Evolutionary conservation across 305 asterid species (phyloP), one percentile per base, ranked within the genome.

Genomic region (Withania somnifera): DNA sequence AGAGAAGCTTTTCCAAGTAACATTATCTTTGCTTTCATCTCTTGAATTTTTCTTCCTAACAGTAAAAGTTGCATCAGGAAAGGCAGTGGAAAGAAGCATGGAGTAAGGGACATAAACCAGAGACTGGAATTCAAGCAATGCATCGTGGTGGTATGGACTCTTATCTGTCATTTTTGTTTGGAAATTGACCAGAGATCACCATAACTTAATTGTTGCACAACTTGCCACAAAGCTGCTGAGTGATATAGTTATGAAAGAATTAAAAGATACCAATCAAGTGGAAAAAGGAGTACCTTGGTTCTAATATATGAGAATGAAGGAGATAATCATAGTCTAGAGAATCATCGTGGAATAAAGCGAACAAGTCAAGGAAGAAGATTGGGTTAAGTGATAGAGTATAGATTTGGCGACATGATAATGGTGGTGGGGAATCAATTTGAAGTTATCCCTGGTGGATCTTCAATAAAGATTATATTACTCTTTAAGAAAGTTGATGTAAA

Each of bases 41-140:
- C 42, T 47, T 26, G 24, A 47, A 11, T 15, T 73, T 15, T 7
- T 26, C 60, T 47, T 73, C 26, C 79, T 73, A 47, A 73, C 3
- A 26, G 79, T 73, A 47, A 47, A 47, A 7, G 5, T 73, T 71
- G 20, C 79, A 73, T 73, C 79, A 73, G 79, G 60, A 45, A 47
- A 73, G 40, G 24, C 79, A 73, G 15, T 73, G 79, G 79, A 73
- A 73, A 73, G 79, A 73, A 20, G 19, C 60, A 42, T 73, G 79
- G 79, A 73, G 79, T 73, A 45, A 73, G 60, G 60, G 79, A 26
- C 79, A 73, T 73, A 73, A 73, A 47, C 79, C 38, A 26, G 79
- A 73, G 26, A 26, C 42, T 14, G 79, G 42, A 50, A 26, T 73
- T 26, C 79, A 73, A 45, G 24, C 60, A n/a, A 24, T 73, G 79